phyloP scores from a whole-genome alignment of 495 filamentous ascomycete species.

The Daldinia loculata region DNA sequence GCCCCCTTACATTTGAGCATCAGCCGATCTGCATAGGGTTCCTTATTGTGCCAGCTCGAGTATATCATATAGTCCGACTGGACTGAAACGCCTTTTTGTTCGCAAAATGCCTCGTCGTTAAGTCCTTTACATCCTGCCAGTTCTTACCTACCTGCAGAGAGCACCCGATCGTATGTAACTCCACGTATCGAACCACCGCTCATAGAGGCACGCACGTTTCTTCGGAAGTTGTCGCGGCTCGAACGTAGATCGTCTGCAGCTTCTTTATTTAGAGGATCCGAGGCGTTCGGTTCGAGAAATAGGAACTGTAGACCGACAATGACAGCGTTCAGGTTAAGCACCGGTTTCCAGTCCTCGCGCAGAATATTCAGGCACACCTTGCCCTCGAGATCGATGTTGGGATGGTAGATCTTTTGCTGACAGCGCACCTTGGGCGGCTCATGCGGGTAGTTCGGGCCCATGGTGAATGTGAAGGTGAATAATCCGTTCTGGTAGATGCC shows the following conservation, averaged over 20 bases:
- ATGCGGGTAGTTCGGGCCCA: slow-evolving; percentile 95
- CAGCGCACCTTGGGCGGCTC: slow-evolving; percentile 98
- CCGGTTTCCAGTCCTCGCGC: slow-evolving; percentile 98
- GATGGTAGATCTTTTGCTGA: slow-evolving; percentile 98
- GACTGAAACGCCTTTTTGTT: background rate
- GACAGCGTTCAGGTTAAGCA: slow-evolving; percentile 94
- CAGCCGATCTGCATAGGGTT: background rate
- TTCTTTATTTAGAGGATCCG: slow-evolving; percentile 97
- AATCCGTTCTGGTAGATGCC: slow-evolving; percentile 94
- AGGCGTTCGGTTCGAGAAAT: slow-evolving; percentile 96
- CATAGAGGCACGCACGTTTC: slow-evolving; percentile 88
- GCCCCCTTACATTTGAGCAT: background rate
- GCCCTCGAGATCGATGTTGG: slow-evolving; percentile 97
- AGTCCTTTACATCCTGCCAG: background rate
- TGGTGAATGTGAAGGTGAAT: slow-evolving; percentile 90
- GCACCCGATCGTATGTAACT: slow-evolving; percentile 76
- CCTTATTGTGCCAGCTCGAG: background rate
- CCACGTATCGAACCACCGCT: slow-evolving; percentile 79
- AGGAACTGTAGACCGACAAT: slow-evolving; percentile 98
- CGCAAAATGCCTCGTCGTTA: background rate
- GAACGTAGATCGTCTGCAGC: slow-evolving; percentile 89
- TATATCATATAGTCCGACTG: background rate
- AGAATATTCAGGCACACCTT: slow-evolving; percentile 98
- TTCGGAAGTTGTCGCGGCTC: slow-evolving; percentile 86
- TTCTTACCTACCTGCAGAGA: slow-evolving; percentile 38